Evolutionary conservation across 805 yeast genomes (phyloP), one percentile per base, ranked within the genome.

Genomic region (Metschnikowia peoriensis): DNA sequence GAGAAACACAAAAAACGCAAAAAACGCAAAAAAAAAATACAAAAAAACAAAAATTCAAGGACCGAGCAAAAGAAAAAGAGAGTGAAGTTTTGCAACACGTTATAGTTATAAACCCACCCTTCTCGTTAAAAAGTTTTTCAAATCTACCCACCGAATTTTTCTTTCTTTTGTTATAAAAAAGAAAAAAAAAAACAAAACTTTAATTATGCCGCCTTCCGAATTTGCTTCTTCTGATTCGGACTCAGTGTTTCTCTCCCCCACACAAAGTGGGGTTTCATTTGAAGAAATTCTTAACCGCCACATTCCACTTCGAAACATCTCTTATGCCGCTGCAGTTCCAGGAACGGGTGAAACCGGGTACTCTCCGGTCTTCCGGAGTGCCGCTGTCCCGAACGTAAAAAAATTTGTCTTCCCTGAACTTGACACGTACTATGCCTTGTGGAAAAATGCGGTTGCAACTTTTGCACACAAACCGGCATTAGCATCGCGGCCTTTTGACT

Each of bases 281-380:
- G 34, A 40, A 22, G 56, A 62, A 9, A 8, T 61, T 41, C 22
- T 64, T 11, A 38, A 41, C 15, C 38, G 44, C 29, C 46, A 55
- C 46, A n/a, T 62, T 40, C 68, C 68, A 3, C 46, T 62, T 37
- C 53, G 52, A 7, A 42, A 54, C 38, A 39, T 39, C n/a, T 45
- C 48, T 12, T 8, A 40, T n/a, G 51, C 61, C 2, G 41, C 28
- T 15, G 65, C 76, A 8, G 44, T 80, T 1, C 77, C 81, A 1
- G 71, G 72, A 27, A 56, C 77, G 11, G 62, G 64, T 35, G 61
- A 68, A 50, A 69, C 69, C 1, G 85, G 84, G 7, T 79, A 66
- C 64, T 80, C 87, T 28, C 75, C 80, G 1, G 64, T 80, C 8
- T 85, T 75, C 62, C 69, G 89, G 50, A 82, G 67, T 56, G 49